A percentile compares a stretch with the other conserved stretches of the same genome.
These are phyloP conservation scores for Paecilomyces formosus DNA, from an alignment of 2,329 filamentous ascomycete species.

Conservation along the genomic window DNA sequence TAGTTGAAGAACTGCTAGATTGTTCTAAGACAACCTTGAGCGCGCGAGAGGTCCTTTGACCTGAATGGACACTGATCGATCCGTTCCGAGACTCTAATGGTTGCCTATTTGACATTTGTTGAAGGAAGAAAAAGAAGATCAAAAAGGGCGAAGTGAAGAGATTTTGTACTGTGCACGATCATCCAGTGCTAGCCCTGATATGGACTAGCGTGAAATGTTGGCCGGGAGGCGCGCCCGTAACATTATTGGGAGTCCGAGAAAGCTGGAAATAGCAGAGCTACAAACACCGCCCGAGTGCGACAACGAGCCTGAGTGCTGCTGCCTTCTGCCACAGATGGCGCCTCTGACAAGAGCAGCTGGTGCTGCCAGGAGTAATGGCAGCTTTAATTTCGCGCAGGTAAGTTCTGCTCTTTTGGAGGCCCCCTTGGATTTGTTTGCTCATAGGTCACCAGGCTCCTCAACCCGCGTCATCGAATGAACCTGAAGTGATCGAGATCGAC, in stretches of 20 bases:
- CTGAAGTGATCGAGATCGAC: constrained; percentile 34
- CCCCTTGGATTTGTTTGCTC: constrained; percentile 8
- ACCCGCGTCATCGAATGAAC: constrained; percentile 15
- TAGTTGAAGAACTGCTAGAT: constrained; percentile 66
- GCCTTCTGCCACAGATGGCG: constrained; percentile 22
- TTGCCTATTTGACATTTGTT: constrained; percentile 62
- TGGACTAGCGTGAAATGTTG: constrained; percentile 18
- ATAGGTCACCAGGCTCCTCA: constrained; percentile 10
- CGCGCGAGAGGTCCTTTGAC: constrained; percentile 81
- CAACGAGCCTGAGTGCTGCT: neutral
- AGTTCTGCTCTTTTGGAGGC: constrained; percentile 9
- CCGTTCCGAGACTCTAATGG: constrained; percentile 99
- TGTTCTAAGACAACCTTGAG: constrained; percentile 95
- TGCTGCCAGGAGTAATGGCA: constrained; percentile 12
- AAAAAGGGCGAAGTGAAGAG: constrained; percentile 20
- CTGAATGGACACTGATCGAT: constrained; percentile 89
- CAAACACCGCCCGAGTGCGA: constrained; percentile 1
- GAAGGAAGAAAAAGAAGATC: constrained; percentile 42
- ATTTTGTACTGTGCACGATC: constrained; percentile 16
- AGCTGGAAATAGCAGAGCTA: constrained; percentile 5
- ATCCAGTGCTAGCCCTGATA: constrained; percentile 22
- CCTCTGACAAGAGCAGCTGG: constrained; percentile 29
- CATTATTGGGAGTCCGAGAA: constrained; percentile 18
- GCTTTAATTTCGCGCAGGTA: constrained; percentile 19
- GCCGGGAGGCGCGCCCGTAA: constrained; percentile 21